Evolutionary conservation across 768 basidiomycete genomes (phyloP).

Genomic region (Boletus vermiculosoides): DNA sequence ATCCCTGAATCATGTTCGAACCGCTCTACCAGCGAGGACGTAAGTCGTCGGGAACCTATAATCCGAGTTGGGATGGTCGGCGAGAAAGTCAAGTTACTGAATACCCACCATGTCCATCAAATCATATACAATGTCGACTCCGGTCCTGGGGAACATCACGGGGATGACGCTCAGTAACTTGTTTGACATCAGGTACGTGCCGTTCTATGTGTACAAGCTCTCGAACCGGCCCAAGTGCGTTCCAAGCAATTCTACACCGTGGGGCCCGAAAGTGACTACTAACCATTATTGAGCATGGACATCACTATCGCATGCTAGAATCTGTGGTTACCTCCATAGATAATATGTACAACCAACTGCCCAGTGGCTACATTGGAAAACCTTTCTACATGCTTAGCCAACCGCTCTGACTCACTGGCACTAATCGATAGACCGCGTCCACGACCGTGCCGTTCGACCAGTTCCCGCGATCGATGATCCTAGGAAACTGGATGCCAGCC

Average conservation of each 20-base stretch:
- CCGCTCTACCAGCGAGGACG: not conserved
- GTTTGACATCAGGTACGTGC: not conserved
- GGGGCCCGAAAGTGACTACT: not conserved
- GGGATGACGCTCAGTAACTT: not conserved
- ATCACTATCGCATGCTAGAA: not conserved
- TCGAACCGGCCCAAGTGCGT: not conserved
- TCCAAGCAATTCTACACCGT: not conserved
- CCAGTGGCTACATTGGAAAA: too few relatives aligned
- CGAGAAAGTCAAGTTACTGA: not conserved
- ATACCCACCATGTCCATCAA: not conserved
- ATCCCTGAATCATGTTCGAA: not conserved
- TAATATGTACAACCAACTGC: too few relatives aligned
- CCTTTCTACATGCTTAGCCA: too few relatives aligned
- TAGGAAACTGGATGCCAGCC: too few relatives aligned
- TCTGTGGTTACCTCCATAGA: too few relatives aligned
- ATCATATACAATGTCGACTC: not conserved
- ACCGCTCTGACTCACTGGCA: too few relatives aligned
- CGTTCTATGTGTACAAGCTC: not conserved
- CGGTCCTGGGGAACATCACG: not conserved
- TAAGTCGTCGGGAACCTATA: not conserved
- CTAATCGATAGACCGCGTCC: not conserved
- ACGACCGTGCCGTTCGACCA: too few relatives aligned
- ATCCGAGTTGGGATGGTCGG: not conserved
- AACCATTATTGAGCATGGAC: not conserved
- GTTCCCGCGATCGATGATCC: too few relatives aligned